Percentiles rank a stretch among this genome's conserved stretches.
phyloP scores from a whole-genome alignment of 257 asterid species.

The Linderniella brevidens region DNA sequence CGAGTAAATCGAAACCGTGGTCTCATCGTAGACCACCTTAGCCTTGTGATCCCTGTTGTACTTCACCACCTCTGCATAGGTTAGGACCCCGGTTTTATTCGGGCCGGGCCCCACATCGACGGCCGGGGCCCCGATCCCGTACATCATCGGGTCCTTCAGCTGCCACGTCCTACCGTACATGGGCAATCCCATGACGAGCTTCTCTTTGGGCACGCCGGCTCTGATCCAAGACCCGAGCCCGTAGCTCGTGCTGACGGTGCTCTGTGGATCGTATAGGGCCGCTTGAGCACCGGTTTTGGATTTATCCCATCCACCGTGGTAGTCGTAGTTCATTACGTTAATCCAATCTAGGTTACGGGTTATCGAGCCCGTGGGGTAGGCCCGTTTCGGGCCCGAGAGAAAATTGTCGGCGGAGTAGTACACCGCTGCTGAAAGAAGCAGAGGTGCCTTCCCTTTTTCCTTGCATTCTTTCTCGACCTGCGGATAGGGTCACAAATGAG shows the following conservation, averaged over 20 bases:
- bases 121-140: conserved; percentile 58
- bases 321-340: conserved; percentile 64
- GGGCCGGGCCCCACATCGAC: conserved; percentile 49
- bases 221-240: conserved; percentile 57
- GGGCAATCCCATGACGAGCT: conserved; percentile 66
- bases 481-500: too few species aligned
- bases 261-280: conserved; percentile 39
- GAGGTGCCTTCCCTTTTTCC: conserved; percentile 17
- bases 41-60: conserved; percentile 37
- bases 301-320: conserved; percentile 49
- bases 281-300: conserved; percentile 62
- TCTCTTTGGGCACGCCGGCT: conserved; percentile 36
- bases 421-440: conserved; percentile 73
- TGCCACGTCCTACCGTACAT: conserved; percentile 69
- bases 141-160: conserved; percentile 24
- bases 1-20: conserved; percentile 44
- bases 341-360: conserved; percentile 54
- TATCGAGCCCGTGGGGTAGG: conserved; percentile 42
- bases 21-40: conserved; percentile 30
- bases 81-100: conserved; percentile 23
- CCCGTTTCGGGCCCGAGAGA: conserved; percentile 19
- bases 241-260: conserved; percentile 46
- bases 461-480: conserved; percentile 30
- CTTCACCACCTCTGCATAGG: conserved; percentile 35
- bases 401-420: conserved; percentile 44